Conservation (phyloP, 257 asterid species). For the Asclepias syriaca region DNA sequence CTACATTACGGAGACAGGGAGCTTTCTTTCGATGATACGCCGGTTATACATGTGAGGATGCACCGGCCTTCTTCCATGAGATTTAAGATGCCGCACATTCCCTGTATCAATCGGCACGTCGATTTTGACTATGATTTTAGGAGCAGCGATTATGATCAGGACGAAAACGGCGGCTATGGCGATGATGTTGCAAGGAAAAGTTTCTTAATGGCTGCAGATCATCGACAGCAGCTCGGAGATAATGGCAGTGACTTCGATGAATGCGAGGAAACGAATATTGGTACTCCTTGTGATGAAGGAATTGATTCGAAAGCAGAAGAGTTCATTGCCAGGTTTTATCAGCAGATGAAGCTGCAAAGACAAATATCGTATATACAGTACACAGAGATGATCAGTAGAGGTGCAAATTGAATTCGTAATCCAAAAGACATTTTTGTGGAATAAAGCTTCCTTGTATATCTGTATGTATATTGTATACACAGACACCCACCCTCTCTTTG, state of each 20-base stretch:
- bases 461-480: too few relatives aligned
- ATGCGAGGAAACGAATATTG: conserved; percentile 11
- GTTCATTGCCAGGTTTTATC: conserved; percentile 64
- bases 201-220: conserved; percentile 13
- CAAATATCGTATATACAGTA: conserved; percentile 33
- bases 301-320: conserved; percentile 74
- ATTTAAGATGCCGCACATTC: conserved; percentile 62
- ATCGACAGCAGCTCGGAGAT: not conserved
- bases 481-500: not conserved
- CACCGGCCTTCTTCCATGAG: conserved; percentile 69
- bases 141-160: conserved; percentile 15
- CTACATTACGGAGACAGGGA: conserved; percentile 59
- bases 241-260: not conserved
- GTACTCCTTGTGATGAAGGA: conserved; percentile 30
- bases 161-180: not conserved
- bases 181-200: conserved; percentile 9
- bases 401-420: conserved; percentile 6
- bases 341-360: conserved; percentile 69
- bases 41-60: conserved; percentile 51
- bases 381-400: conserved; percentile 24
- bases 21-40: conserved; percentile 66
- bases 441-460: not conserved
- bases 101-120: conserved; percentile 64
- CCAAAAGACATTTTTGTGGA: too few relatives aligned
- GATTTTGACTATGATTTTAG: conserved; percentile 69